These are phyloP conservation scores for Leccinum longicurvipes DNA, from an alignment of 768 basidiomycete species.

Conservation along the genomic window DNA sequence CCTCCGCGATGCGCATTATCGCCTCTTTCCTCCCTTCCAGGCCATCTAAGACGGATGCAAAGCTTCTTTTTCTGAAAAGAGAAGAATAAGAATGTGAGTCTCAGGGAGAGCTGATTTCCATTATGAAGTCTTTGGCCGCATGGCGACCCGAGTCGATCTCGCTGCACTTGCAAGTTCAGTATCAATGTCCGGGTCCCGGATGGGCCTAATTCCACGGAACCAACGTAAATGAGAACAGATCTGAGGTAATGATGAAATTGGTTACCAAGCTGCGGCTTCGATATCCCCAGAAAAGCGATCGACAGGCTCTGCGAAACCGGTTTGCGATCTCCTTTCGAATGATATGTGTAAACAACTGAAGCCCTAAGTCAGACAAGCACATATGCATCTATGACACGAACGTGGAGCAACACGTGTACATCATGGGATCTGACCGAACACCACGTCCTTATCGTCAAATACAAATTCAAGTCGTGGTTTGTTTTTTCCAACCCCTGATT, in stretches of 20 bases:
- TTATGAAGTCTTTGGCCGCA: not conserved
- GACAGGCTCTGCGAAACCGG: conserved; percentile 3
- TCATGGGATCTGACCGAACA: conserved; percentile 6
- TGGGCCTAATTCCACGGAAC: conserved; percentile 25
- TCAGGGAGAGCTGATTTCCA: not conserved
- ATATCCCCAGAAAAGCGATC: conserved; percentile 22
- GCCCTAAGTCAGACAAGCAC: not conserved
- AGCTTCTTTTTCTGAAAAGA: not conserved
- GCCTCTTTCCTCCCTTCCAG: conserved; percentile 2
- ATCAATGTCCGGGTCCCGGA: not conserved
- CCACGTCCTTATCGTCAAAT: conserved; percentile 29
- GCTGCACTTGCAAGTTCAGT: conserved; percentile 8
- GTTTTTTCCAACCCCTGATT: conserved; percentile 8
- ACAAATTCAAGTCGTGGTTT: conserved; percentile 1
- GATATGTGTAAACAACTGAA: not conserved
- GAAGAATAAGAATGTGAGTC: not conserved
- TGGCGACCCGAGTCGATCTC: conserved; percentile 25
- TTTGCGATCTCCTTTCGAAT: conserved; percentile 4
- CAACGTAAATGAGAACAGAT: conserved; percentile 24
- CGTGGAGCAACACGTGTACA: conserved; percentile 23
- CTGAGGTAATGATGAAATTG: conserved; percentile 33
- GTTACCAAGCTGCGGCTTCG: conserved; percentile 10
- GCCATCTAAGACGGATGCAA: not conserved
- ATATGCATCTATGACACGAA: conserved; percentile 4
- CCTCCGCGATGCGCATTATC: conserved; percentile 20